Percentiles rank a stretch among this genome's conserved stretches.
Conservation (phyloP, 805 yeast species). For the Kluyveromyces siamensis region DNA sequence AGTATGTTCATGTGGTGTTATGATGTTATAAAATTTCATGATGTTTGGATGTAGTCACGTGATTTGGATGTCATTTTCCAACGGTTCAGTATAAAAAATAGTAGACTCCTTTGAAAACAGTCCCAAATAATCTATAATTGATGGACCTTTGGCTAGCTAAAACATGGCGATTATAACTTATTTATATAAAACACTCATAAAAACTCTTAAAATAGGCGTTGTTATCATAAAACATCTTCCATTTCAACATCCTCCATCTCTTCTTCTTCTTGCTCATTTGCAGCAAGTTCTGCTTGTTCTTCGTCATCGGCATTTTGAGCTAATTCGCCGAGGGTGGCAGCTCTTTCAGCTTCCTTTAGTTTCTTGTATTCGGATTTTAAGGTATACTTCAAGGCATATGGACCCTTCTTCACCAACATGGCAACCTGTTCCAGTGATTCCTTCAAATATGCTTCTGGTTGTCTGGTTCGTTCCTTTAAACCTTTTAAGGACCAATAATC, state of each 20-base stretch:
- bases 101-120: not conserved
- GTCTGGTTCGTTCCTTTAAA: constrained; percentile 84
- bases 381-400: constrained; percentile 87
- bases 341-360: constrained; percentile 67
- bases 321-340: constrained; percentile 49
- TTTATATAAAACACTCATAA: not conserved
- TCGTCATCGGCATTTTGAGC: constrained; percentile 36
- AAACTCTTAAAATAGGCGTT: not conserved
- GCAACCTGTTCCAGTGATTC: constrained; percentile 90
- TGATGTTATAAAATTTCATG: not conserved
- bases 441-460: constrained; percentile 88
- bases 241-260: constrained; percentile 52
- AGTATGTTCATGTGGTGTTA: not conserved
- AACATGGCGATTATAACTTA: no score
- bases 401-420: constrained; percentile 83
- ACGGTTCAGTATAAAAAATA: no score
- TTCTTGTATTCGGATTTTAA: constrained; percentile 84
- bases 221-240: constrained; percentile 55
- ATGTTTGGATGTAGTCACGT: not conserved
- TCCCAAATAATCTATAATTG: not conserved
- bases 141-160: no score
- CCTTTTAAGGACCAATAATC: constrained; percentile 97
- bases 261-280: constrained; percentile 53
- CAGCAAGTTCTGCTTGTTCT: constrained; percentile 28
- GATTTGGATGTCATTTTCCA: not conserved